Percentiles rank a stretch among this genome's conserved stretches.
phyloP scores from a whole-genome alignment of 106 monocot species.

The Acanthochlamys bracteata region DNA sequence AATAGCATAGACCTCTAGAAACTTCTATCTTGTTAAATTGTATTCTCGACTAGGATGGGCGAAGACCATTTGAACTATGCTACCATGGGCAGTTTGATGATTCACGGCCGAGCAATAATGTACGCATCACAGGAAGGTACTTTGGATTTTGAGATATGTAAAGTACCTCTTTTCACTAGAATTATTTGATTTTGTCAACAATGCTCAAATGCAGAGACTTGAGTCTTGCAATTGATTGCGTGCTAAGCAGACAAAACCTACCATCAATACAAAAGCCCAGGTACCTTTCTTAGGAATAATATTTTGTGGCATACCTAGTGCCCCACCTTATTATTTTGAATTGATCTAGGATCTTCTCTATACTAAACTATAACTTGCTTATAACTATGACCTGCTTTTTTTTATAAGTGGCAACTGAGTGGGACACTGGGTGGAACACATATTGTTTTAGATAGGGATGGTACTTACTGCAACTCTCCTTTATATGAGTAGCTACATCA shows the following conservation, averaged over 20 bases:
- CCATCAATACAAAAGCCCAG: conserved; percentile 58
- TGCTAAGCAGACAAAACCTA: conserved; percentile 69
- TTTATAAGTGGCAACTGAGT: no score
- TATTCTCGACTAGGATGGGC: conserved; percentile 52
- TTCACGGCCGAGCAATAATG: conserved; percentile 62
- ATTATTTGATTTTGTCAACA: neutral
- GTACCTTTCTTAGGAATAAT: conserved; percentile 23
- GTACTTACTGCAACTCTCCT: neutral
- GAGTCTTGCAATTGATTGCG: conserved; percentile 80
- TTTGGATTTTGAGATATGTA: neutral
- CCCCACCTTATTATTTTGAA: neutral
- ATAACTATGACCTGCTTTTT: no score
- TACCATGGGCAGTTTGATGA: conserved; percentile 99
- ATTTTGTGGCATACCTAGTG: no score
- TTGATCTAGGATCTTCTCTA: no score
- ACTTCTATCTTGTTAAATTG: no score
- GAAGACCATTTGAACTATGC: conserved; percentile 80
- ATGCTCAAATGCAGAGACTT: conserved; percentile 56
- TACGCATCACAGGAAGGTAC: conserved; percentile 85
- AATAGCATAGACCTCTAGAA: no score
- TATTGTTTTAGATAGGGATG: neutral
- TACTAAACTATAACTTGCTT: neutral
- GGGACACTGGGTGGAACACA: no score
- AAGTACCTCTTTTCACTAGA: conserved; percentile 1
- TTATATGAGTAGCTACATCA: neutral